phyloP scores from a whole-genome alignment of 164 flowering plant genomes.

The Tinospora cordifolia region DNA sequence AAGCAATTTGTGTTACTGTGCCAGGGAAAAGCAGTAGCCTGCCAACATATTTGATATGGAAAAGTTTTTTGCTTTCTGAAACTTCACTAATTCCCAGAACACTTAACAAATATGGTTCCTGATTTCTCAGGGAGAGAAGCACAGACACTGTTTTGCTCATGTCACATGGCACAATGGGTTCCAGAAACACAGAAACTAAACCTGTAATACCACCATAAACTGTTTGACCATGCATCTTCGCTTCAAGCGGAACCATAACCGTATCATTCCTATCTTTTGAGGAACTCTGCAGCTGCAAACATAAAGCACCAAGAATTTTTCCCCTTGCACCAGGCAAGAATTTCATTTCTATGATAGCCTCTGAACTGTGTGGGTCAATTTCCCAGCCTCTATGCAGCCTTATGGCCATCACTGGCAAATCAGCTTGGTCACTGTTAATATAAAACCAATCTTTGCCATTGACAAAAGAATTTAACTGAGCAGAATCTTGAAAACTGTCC shows the following conservation, averaged over 20 bases:
- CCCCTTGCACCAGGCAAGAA: conserved; percentile 33
- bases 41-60: conserved; percentile 45
- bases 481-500: conserved; percentile 15
- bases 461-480: conserved; percentile 13
- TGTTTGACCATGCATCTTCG: conserved; percentile 28
- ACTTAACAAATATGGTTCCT: conserved; percentile 38
- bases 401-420: conserved; percentile 37
- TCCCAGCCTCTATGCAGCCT: conserved; percentile 57
- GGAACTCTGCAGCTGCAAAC: conserved; percentile 46
- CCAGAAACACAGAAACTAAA: conserved; percentile 42
- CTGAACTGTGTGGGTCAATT: conserved; percentile 43
- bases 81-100: conserved; percentile 45
- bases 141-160: conserved; percentile 23
- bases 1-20: conserved; percentile 46
- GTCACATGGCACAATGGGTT: conserved; percentile 33
- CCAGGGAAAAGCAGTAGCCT: conserved; percentile 66
- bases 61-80: conserved; percentile 25
- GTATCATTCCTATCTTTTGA: conserved; percentile 36
- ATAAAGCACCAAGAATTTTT: conserved; percentile 42
- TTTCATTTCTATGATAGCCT: conserved; percentile 45
- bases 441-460: conserved; percentile 35
- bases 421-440: conserved; percentile 29
- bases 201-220: conserved; percentile 21
- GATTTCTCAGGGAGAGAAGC: conserved; percentile 47
- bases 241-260: conserved; percentile 65